These are phyloP conservation scores for Lactarius trivialis DNA, from an alignment of 768 basidiomycete species.

Conservation along the genomic window DNA sequence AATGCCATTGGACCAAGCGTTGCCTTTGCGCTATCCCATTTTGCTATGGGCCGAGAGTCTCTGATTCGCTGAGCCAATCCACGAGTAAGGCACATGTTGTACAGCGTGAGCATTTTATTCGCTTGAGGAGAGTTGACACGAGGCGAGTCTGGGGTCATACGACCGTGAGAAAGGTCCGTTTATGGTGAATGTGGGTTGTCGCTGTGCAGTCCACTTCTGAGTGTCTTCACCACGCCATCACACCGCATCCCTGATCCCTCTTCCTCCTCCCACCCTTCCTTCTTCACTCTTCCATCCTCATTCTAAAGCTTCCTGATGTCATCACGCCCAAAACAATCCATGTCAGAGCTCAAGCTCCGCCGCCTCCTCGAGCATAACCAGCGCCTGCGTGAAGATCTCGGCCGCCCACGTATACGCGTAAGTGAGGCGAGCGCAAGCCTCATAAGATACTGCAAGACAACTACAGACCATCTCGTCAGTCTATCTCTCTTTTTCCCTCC, in stretches of 20 bases:
- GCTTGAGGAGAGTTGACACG: not conserved
- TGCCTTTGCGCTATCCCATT: not conserved
- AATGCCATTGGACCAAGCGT: not conserved
- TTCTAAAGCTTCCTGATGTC: conserved; percentile 37
- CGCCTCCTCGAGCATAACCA: conserved; percentile 71
- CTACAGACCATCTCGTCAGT: conserved; percentile 61
- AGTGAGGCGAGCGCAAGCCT: conserved; percentile 68
- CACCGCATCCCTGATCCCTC: not conserved
- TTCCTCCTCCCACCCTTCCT: not conserved
- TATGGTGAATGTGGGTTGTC: not conserved
- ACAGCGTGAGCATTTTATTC: not conserved
- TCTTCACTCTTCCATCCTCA: not conserved
- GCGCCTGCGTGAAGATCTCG: conserved; percentile 63
- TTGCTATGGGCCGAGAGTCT: not conserved
- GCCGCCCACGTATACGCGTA: conserved; percentile 61
- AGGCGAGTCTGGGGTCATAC: not conserved
- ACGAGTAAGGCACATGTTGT: not conserved
- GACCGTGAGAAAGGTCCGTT: not conserved
- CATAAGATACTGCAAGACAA: conserved; percentile 68
- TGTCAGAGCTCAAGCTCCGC: conserved; percentile 76
- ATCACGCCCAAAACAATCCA: conserved; percentile 60
- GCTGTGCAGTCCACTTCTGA: not conserved
- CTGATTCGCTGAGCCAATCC: not conserved
- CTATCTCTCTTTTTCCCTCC: not conserved
- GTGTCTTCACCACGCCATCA: not conserved